Conservation (phyloP, 225 moss, liverwort and hornwort species). For the Asterella californica region DNA sequence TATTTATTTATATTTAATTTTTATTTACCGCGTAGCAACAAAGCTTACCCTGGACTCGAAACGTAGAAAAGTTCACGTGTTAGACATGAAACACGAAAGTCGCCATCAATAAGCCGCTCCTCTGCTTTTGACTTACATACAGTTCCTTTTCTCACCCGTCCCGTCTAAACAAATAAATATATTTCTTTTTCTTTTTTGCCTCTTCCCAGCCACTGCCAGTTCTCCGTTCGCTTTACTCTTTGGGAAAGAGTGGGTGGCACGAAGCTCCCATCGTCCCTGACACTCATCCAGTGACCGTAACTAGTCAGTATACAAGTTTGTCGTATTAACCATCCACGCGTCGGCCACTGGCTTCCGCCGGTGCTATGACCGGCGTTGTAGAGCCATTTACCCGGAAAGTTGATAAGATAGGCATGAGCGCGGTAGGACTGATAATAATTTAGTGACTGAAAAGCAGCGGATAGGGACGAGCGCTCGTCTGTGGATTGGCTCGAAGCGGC, state of each 20-base stretch:
- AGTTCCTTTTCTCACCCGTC: not conserved
- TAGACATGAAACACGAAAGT: constrained; percentile 2
- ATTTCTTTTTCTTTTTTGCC: no score
- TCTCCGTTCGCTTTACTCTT: not conserved
- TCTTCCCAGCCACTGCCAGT: not conserved
- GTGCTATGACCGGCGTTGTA: not conserved
- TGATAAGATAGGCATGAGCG: not conserved
- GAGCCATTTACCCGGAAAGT: not conserved
- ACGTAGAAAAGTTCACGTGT: not conserved
- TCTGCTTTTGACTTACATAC: not conserved
- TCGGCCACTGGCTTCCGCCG: not conserved
- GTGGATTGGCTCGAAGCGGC: not conserved
- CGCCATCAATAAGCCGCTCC: not conserved
- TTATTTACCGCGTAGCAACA: no score
- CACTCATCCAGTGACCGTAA: not conserved
- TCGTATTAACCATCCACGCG: not conserved
- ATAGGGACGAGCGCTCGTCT: not conserved
- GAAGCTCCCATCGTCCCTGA: not conserved
- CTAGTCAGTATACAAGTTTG: not conserved
- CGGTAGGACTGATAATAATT: not conserved
- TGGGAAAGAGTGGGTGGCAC: not conserved
- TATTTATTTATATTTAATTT: no score
- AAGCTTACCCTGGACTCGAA: not conserved
- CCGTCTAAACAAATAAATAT: no score
- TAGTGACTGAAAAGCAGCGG: not conserved